These are phyloP conservation scores for Lunularia cruciata DNA, from an alignment of 225 moss, liverwort and hornwort species.

Conservation along the genomic window DNA sequence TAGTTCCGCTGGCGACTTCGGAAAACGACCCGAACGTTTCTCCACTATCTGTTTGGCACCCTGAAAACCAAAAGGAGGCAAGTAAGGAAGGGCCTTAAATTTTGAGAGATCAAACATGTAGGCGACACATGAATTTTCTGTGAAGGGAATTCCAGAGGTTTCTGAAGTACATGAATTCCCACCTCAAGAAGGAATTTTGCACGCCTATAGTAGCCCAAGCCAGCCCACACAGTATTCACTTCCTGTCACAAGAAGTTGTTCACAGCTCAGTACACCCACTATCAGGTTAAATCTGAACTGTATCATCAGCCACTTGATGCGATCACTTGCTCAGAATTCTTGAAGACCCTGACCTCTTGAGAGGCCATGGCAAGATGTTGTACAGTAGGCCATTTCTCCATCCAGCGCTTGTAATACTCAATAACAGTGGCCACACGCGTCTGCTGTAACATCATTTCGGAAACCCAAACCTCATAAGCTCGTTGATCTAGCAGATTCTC, in stretches of 20 bases:
- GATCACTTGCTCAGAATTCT: too few species aligned
- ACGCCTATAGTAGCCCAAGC: constrained; percentile 93
- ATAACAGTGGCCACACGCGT: constrained; percentile 88
- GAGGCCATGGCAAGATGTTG: constrained; percentile 77
- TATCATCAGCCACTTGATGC: constrained; percentile 8
- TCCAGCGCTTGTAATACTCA: constrained; percentile 85
- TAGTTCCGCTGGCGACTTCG: constrained; percentile 60
- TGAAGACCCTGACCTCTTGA: constrained; percentile 58
- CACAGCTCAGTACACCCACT: background rate
- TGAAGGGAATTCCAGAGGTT: too few species aligned
- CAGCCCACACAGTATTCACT: constrained; percentile 90
- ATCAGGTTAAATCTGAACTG: background rate
- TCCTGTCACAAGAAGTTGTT: constrained; percentile 50
- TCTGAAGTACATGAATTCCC: background rate
- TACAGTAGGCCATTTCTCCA: constrained; percentile 81
- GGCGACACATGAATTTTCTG: too few species aligned
- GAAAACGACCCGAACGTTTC: constrained; percentile 60
- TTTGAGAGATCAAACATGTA: too few species aligned
- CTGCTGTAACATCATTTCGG: constrained; percentile 99
- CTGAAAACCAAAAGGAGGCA: too few species aligned
- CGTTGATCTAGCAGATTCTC: constrained; percentile 37
- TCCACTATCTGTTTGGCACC: constrained; percentile 77
- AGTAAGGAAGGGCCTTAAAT: too few species aligned
- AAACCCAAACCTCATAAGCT: constrained; percentile 98
- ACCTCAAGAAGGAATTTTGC: constrained; percentile 97